Base-by-base conservation (phyloP, 106 monocot species). In the Dactylorhiza incarnata region DNA sequence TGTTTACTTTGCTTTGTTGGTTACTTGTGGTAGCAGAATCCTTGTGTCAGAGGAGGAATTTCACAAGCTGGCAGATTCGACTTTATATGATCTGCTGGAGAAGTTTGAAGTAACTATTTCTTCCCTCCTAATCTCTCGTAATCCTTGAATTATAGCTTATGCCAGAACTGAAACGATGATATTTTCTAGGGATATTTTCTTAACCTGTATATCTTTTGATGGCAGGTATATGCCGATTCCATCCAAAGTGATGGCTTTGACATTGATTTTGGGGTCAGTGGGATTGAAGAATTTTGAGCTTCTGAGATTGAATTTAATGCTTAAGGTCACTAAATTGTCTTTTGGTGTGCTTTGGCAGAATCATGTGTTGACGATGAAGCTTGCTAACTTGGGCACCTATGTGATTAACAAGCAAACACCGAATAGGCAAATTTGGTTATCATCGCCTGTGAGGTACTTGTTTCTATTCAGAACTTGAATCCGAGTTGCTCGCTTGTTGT, bases 321-420 rank as follows among this genome's bases (percentile, higher is more conserved):
- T 26, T 74, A 22, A 13, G 71, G 48, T 75, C 11, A 6, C 25
- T 84, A 6, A 23, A 54, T 63, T 25, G 44, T 72, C n/a, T 17
- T 22, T 48, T 22, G 48, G 19, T 71, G 7, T 71, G 25, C 43
- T 45, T 54, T 46, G 70, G 72, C 84, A 99, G 99, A 99, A 94
- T 87, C 89, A 99, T 67, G 94, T 99, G 73, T 76, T 99, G 52
- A 99, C 99, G 24, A 51, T 99, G 74, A 99, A 86, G 88, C 76
- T 99, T 10, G 99, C 94, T 37, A 44, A 58, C 61, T 80, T 89
- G 67, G 99, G 99, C 12, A 99, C 94, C 13, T 99, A 99, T 79
- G 99, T 99, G 11, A 85, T 94, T 68, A 99, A 99, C 78, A 99
- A 99, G 81, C 99, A 99, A 86, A 88, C 94, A 50, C 99, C 99